phyloP scores from a whole-genome alignment of 192 early-diverging fungal species.

The Coemansia sp. region DNA sequence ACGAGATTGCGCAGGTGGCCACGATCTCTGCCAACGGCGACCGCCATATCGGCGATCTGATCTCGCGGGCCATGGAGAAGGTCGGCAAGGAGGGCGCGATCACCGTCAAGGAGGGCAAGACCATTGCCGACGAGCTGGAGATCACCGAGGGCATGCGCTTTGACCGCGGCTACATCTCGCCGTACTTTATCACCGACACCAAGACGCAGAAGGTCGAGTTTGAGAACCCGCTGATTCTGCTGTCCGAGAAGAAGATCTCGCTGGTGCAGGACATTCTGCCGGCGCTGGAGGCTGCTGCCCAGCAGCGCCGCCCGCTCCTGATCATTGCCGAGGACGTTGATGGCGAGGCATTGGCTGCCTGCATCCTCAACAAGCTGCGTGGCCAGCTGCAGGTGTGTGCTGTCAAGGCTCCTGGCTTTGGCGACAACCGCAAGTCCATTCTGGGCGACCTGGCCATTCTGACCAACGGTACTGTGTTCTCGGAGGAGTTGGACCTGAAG shows the following conservation, averaged over 20 bases:
- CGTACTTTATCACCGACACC: constrained; percentile 99
- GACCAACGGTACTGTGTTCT: constrained; percentile 96
- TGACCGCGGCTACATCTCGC: constrained; percentile 98
- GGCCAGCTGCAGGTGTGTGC: constrained; percentile 95
- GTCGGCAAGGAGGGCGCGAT: constrained; percentile 99
- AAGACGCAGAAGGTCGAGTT: constrained; percentile 99
- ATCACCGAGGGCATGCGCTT: constrained; percentile 99
- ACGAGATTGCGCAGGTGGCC: constrained; percentile 98
- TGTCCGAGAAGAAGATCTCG: constrained; percentile 99
- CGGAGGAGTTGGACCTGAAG: constrained; percentile 94
- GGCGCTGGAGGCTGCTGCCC: constrained; percentile 90
- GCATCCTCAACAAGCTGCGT: constrained; percentile 99
- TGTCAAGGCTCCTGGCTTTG: constrained; percentile 99
- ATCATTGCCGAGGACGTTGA: constrained; percentile 99
- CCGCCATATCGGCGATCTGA: constrained; percentile 90
- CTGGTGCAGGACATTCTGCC: constrained; percentile 94
- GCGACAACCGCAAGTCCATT: constrained; percentile 99
- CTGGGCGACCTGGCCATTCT: constrained; percentile 95
- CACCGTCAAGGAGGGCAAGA: constrained; percentile 99
- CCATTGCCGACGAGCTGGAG: constrained; percentile 97
- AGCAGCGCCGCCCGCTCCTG: constrained; percentile 92
- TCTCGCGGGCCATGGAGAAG: constrained; percentile 99
- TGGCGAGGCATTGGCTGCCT: constrained; percentile 98
- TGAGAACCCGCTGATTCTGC: constrained; percentile 96
- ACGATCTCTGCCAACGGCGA: constrained; percentile 99